Evolutionary conservation across 345 rosid genomes (phyloP).

Genomic region (Pseudoturritis turrita): DNA sequence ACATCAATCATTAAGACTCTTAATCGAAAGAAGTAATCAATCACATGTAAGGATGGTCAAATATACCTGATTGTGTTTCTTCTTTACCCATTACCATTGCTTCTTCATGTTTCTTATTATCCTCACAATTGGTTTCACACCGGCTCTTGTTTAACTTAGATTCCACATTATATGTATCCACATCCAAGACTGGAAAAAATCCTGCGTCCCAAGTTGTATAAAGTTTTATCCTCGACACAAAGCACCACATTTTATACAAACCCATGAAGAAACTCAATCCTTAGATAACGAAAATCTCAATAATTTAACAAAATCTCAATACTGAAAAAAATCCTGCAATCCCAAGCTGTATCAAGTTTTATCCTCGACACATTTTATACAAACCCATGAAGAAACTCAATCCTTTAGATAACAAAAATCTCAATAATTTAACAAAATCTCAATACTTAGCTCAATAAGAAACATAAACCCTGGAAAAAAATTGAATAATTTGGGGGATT

Average conservation of each 20-base stretch:
- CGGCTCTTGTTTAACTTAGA: conserved; percentile 45
- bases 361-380: too few species aligned
- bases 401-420: too few species aligned
- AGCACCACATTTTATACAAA: too few species aligned
- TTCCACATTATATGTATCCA: conserved; percentile 41
- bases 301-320: neutral
- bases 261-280: too few species aligned
- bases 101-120: conserved; percentile 52
- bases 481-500: too few species aligned
- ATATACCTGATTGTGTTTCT: conserved; percentile 39
- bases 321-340: too few species aligned
- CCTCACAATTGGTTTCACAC: conserved; percentile 54
- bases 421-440: too few species aligned
- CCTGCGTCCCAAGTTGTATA: neutral
- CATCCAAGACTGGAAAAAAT: conserved; percentile 33
- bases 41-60: neutral
- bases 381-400: too few species aligned
- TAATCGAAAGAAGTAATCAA: neutral
- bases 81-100: conserved; percentile 48
- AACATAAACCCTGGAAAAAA: too few species aligned
- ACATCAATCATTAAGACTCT: neutral
- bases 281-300: neutral
- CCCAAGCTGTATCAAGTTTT: too few species aligned
- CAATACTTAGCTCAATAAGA: too few species aligned
- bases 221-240: too few species aligned